phyloP scores from a whole-genome alignment of 139 green algal genomes.

The Asterochloris sp. region DNA sequence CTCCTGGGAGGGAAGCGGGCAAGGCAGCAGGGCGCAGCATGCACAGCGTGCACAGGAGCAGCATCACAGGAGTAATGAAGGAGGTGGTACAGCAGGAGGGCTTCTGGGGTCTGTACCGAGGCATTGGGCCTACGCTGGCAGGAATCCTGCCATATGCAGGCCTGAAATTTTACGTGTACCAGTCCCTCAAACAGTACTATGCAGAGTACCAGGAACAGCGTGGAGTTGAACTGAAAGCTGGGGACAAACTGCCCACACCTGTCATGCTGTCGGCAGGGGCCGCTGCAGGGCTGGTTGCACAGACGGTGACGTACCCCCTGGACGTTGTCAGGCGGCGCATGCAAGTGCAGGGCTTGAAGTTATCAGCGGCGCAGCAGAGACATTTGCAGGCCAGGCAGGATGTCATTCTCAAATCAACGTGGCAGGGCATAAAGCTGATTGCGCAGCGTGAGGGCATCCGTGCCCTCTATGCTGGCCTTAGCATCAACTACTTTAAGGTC shows the following conservation, averaged over 20 bases:
- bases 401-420: not conserved
- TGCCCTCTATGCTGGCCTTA: slow-evolving; percentile 67
- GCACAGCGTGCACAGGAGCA: not conserved
- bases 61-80: slow-evolving; percentile 33
- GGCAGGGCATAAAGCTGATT: slow-evolving; percentile 50
- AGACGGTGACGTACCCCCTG: slow-evolving; percentile 83
- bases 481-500: slow-evolving; percentile 95
- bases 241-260: slow-evolving; percentile 52
- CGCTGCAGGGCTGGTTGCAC: slow-evolving; percentile 74
- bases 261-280: slow-evolving; percentile 81
- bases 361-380: slow-evolving; percentile 1
- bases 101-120: slow-evolving; percentile 69
- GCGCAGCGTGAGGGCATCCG: slow-evolving; percentile 35
- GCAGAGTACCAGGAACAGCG: slow-evolving; percentile 9
- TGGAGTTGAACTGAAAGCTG: not conserved
- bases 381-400: not conserved
- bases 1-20: not conserved
- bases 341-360: slow-evolving; percentile 60
- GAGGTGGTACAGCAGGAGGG: slow-evolving; percentile 55
- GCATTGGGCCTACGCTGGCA: slow-evolving; percentile 74
- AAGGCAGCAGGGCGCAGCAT: not conserved
- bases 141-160: slow-evolving; percentile 94
- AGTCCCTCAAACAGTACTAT: slow-evolving; percentile 68
- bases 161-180: slow-evolving; percentile 92
- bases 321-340: slow-evolving; percentile 90